Base-by-base conservation (phyloP, 1,284 basidiomycete genomes). In the Trametes versicolor region DNA sequence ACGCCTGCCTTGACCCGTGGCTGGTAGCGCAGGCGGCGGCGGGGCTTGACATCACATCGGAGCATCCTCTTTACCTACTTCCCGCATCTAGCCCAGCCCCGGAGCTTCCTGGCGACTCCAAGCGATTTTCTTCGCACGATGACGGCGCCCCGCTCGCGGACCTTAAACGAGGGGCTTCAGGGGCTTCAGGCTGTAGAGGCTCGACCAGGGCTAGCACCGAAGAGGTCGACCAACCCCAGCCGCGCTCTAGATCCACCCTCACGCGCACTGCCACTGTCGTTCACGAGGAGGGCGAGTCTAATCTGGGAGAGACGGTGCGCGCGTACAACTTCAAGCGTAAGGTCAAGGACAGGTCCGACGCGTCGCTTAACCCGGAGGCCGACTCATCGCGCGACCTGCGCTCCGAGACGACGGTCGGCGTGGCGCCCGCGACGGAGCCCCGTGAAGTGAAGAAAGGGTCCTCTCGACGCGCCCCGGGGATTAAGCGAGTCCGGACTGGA, bases 1-100 rank as follows among this genome's bases (percentile, higher is more conserved):
- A 84, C 7, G 90, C 91, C 0, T 81, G 88, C 4, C 39, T 76
- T 0, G 91, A 95, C 68, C 82, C 84, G 0, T 94, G 93, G 93
- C 80, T 97, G 5, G 63, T 52, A 32, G 17, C 25, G 4, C 60
- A 37, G 8, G n/a, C 41, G n/a, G 50, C 51, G 1, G 37, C 23
- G 7, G 27, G 27, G 21, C 9, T 10, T 10, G 53, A 55, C 37
- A 3, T n/a, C 5, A 19, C 36, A n/a, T 15, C 27, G 4, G 48
- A 49, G 15, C 13, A 49, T 17, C 27, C 48, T 6, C 27, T 49
- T 25, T 29, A 13, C 17, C 12, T 25, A 10, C 25, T 23, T 25
- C 36, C 15, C 15, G 17, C 17, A 12, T 8, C 21, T 15, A 23
- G 17, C 10, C 50, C 7, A 23, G 25, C 2, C 9, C 37, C 32